Evolutionary conservation across 345 rosid species (phyloP).

Genomic region (Sonneratia alba): DNA sequence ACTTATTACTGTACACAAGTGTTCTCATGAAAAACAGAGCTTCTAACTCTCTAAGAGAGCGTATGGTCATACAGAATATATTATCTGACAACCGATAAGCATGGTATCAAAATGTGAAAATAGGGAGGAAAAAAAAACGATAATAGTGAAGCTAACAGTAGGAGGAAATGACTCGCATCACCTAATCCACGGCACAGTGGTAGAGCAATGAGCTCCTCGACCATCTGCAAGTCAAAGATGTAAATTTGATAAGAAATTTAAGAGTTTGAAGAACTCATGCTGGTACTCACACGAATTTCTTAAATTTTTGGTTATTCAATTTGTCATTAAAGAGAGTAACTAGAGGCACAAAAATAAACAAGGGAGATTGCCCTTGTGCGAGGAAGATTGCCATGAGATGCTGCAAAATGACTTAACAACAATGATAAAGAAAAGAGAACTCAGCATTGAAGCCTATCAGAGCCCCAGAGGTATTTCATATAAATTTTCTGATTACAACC

Average conservation of each 20-base stretch:
- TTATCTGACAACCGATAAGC: background rate
- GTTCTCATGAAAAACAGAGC: background rate
- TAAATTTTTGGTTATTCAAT: background rate
- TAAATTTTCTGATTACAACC: too few species aligned
- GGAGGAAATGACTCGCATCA: background rate
- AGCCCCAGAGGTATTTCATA: too few species aligned
- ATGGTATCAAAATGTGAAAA: too few species aligned
- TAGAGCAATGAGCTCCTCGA: background rate
- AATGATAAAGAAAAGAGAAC: too few species aligned
- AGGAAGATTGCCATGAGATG: too few species aligned
- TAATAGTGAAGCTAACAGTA: background rate
- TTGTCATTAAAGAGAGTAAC: background rate
- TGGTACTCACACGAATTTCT: background rate
- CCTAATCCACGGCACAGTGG: background rate
- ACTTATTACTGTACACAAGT: background rate
- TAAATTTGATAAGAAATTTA: background rate
- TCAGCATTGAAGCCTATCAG: too few species aligned
- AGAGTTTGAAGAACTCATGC: background rate
- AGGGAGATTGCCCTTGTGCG: too few species aligned
- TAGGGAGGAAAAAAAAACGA: too few species aligned
- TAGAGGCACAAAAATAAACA: too few species aligned
- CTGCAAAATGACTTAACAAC: too few species aligned
- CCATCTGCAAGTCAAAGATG: background rate
- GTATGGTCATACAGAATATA: background rate
- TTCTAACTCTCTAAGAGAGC: background rate